Evolutionary conservation across 805 yeast genomes (phyloP).

Genomic region (Blastobotrys chiropterorum): DNA sequence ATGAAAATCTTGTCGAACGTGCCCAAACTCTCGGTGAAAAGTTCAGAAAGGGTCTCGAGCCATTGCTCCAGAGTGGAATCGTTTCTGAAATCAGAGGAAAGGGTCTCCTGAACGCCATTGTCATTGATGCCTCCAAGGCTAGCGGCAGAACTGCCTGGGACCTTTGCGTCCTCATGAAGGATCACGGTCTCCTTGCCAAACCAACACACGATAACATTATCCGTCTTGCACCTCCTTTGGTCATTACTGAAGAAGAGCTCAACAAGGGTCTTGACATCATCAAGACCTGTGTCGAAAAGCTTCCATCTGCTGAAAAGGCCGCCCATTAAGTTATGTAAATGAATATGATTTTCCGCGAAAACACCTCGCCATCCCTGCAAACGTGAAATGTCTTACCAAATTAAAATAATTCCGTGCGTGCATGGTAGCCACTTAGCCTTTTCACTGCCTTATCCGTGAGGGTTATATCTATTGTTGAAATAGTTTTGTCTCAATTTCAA

Average conservation of each 20-base stretch:
- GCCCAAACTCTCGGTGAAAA: slow-evolving; percentile 64
- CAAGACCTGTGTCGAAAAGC: slow-evolving; percentile 46
- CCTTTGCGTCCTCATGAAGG: slow-evolving; percentile 81
- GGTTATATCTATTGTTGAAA: too few relatives aligned
- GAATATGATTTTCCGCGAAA: too few relatives aligned
- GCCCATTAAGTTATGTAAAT: neutral
- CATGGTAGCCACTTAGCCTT: too few relatives aligned
- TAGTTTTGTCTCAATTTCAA: too few relatives aligned
- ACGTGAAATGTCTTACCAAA: too few relatives aligned
- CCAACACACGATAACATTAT: slow-evolving; percentile 96
- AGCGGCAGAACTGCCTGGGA: slow-evolving; percentile 96
- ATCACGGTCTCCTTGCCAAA: slow-evolving; percentile 85
- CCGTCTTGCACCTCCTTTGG: slow-evolving; percentile 93
- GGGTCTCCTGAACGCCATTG: slow-evolving; percentile 87
- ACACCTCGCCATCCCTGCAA: too few relatives aligned
- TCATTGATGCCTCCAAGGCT: slow-evolving; percentile 76
- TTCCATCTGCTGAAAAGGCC: slow-evolving; percentile 26
- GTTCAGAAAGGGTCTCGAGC: slow-evolving; percentile 44
- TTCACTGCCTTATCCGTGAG: too few relatives aligned
- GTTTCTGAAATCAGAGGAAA: slow-evolving; percentile 66
- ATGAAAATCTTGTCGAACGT: slow-evolving; percentile 79
- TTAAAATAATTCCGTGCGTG: too few relatives aligned
- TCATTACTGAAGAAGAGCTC: slow-evolving; percentile 81
- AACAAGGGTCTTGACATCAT: slow-evolving; percentile 75
- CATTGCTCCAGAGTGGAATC: slow-evolving; percentile 39